phyloP scores from a whole-genome alignment of 192 early-diverging fungal species.

The Backusella sp. region DNA sequence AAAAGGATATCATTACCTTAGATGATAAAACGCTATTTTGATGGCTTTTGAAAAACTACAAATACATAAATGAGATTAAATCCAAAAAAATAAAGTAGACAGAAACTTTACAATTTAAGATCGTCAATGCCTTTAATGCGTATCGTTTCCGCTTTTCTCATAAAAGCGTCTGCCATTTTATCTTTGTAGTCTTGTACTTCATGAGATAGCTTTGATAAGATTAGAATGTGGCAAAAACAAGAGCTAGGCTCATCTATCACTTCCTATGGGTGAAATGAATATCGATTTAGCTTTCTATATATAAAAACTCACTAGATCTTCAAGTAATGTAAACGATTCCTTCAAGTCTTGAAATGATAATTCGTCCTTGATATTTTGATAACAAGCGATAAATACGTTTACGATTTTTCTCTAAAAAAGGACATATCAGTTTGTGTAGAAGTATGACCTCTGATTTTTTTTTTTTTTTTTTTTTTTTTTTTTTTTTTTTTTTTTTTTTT shows the following conservation, averaged over 20 bases:
- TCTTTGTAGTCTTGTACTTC: neutral
- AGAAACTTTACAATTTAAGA: neutral
- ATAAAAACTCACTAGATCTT: neutral
- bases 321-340: neutral
- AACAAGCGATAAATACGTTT: neutral
- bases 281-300: neutral
- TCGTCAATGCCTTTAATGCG: neutral
- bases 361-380: neutral
- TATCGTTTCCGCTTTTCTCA: neutral
- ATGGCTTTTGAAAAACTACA: neutral
- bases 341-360: neutral
- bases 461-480: too few relatives aligned
- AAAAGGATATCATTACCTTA: neutral
- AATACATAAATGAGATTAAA: neutral
- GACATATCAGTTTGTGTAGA: neutral
- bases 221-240: neutral
- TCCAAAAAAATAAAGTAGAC: neutral
- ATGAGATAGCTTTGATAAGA: neutral
- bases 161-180: neutral
- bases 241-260: neutral
- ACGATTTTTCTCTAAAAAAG: neutral
- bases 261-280: neutral
- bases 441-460: neutral
- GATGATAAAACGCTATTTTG: neutral
- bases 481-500: too few relatives aligned